Evolutionary conservation across 2,329 filamentous ascomycete species (phyloP).

Genomic region (Monascus ruber): DNA sequence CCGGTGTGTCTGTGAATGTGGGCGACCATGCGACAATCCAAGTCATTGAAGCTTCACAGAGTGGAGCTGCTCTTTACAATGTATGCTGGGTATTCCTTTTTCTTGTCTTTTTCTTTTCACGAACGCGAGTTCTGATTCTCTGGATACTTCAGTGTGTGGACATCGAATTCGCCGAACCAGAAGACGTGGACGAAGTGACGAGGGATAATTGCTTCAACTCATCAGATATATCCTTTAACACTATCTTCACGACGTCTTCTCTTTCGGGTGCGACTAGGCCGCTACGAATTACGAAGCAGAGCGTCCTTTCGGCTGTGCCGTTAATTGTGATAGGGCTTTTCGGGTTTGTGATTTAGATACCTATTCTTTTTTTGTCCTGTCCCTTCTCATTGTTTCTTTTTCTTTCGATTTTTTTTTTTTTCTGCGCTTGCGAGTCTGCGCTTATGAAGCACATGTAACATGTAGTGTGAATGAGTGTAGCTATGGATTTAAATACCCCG

Average conservation of each 20-base stretch:
- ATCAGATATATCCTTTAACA: constrained; percentile 61
- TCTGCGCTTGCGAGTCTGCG: too few species aligned
- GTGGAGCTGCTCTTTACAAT: constrained; percentile 73
- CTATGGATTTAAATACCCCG: too few species aligned
- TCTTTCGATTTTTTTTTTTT: too few species aligned
- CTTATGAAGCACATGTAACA: too few species aligned
- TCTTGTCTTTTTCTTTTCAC: not conserved
- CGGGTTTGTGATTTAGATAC: constrained; percentile 9
- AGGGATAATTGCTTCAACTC: constrained; percentile 82
- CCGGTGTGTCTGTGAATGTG: constrained; percentile 55
- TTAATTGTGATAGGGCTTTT: constrained; percentile 14
- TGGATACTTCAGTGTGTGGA: constrained; percentile 63
- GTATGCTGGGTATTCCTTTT: constrained; percentile 39
- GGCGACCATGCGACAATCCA: constrained; percentile 92
- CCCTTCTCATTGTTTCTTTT: too few species aligned
- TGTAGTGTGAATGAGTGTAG: too few species aligned
- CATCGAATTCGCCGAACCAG: constrained; percentile 75
- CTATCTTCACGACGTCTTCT: constrained; percentile 48
- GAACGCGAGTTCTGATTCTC: constrained; percentile 16
- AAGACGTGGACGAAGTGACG: constrained; percentile 66
- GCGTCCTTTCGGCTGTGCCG: constrained; percentile 13
- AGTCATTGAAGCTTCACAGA: constrained; percentile 68
- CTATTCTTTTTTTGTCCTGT: not conserved
- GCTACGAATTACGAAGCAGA: constrained; percentile 5
- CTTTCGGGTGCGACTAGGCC: constrained; percentile 13